Evolutionary conservation across 805 yeast genomes (phyloP).

Genomic region (Saccharomycopsis sp.): DNA sequence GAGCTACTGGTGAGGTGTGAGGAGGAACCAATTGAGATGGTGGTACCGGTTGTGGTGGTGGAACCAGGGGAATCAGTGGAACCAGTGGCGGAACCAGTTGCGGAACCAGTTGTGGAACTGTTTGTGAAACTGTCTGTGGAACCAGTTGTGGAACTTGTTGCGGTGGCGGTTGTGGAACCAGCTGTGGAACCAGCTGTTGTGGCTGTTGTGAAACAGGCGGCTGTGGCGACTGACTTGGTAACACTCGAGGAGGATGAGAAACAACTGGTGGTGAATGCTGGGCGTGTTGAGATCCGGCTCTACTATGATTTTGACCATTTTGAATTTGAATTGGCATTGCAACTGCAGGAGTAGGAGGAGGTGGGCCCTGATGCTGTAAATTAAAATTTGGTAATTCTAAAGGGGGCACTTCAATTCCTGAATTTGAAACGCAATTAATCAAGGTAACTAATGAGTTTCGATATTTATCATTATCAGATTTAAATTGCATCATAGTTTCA

Average conservation of each 20-base stretch:
- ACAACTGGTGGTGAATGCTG: background rate
- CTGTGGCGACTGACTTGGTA: background rate
- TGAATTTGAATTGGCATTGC: background rate
- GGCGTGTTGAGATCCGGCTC: background rate
- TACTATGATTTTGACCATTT: too few relatives aligned
- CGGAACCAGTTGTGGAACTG: background rate
- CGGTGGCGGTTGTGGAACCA: background rate
- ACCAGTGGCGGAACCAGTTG: background rate
- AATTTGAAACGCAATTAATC: slow-evolving; percentile 41
- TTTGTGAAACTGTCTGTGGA: background rate
- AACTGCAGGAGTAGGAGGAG: background rate
- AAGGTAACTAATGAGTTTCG: slow-evolving; percentile 45
- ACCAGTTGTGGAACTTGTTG: background rate
- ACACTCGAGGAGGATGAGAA: background rate
- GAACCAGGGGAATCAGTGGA: background rate
- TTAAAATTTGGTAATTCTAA: slow-evolving; percentile 41
- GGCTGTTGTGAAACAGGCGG: background rate
- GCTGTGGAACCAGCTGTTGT: background rate
- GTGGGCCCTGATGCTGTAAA: slow-evolving; percentile 13
- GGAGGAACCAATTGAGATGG: background rate
- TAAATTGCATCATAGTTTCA: slow-evolving; percentile 51
- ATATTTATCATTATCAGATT: slow-evolving; percentile 50
- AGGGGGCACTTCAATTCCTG: slow-evolving; percentile 65
- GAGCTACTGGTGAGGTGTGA: background rate
- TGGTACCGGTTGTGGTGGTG: background rate